Evolutionary conservation across 176 grass and related monocot species (phyloP).

Genomic region (Poa pratensis): DNA sequence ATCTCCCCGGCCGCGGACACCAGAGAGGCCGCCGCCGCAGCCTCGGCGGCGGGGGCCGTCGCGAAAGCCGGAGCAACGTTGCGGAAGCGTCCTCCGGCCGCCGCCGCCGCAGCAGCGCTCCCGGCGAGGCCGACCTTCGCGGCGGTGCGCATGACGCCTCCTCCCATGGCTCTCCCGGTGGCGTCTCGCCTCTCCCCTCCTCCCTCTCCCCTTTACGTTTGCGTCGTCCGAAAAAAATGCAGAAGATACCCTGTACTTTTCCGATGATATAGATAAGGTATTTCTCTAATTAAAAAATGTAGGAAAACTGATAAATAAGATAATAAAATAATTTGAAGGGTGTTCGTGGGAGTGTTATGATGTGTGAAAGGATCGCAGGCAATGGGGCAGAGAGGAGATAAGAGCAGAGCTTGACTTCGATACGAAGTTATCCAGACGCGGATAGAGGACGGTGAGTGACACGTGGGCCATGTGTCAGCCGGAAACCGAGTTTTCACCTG

Average conservation of each 20-base stretch:
- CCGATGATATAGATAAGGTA: not conserved
- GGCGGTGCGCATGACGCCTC: slow-evolving; percentile 75
- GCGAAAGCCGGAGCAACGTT: slow-evolving; percentile 40
- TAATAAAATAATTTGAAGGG: not conserved
- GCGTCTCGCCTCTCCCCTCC: not conserved
- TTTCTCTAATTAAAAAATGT: not conserved
- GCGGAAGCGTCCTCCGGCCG: slow-evolving; percentile 36
- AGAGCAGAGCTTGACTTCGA: slow-evolving; percentile 8
- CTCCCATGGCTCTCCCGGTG: slow-evolving; percentile 49
- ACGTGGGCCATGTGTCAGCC: not conserved
- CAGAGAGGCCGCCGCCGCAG: slow-evolving; percentile 35
- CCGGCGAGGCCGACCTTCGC: slow-evolving; percentile 59
- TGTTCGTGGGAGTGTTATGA: not conserved
- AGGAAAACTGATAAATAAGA: not conserved
- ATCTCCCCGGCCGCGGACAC: slow-evolving; percentile 52
- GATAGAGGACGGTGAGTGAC: slow-evolving; percentile 14
- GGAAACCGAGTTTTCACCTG: too few species aligned
- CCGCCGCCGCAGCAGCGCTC: slow-evolving; percentile 33
- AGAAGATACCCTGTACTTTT: not conserved
- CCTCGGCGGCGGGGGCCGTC: slow-evolving; percentile 31
- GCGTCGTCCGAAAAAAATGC: not conserved
- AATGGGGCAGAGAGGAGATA: not conserved
- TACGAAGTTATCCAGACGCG: slow-evolving; percentile 37
- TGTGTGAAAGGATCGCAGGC: not conserved
- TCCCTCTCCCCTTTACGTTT: not conserved